Base-by-base conservation (phyloP, 495 filamentous ascomycete species). In the Letharia lupina region DNA sequence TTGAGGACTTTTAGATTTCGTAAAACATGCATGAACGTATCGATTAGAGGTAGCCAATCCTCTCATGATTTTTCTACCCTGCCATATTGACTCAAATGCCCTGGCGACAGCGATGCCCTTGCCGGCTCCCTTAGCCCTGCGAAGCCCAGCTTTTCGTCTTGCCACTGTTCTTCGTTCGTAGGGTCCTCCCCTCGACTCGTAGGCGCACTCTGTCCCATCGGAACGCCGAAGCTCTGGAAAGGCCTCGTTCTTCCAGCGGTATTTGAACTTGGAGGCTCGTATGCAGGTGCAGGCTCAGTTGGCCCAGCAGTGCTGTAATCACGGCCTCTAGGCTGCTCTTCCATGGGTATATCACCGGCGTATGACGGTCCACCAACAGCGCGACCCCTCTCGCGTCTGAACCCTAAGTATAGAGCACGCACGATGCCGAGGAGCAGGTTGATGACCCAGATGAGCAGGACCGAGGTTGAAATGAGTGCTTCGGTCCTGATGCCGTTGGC, bases 371-470 rank as follows among this genome's bases (percentile, higher is more conserved):
- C 81, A 1, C 81, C 81, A 23, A 81, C 80, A 37, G 77, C 81
- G 28, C 81, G 77, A 54, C 71, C 76, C 40, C 76, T 76, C 4
- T 80, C 79, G 9, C 71, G 72, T 15, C 63, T 70, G 70, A 75
- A 76, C 70, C 75, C 79, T 13, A 82, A 71, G 52, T 83, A 77
- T 62, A 88, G 69, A 12, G 88, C 87, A 60, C 90, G 85, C 61
- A 83, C 71, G 62, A 93, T 68, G 60, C 90, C 94, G 61, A 89
- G 82, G 35, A 96, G 79, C 3, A 88, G 79, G 60, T 96, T 80
- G 59, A 96, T 66, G 56, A 96, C 68, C 84, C 91, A 98, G 4
- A 92, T 73, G 0, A 86, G 75, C 3, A 96, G 74, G 37, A 98
- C 75, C 57, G 76, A 83, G 0, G 81, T 77, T 9, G 91, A 87